Evolutionary conservation across 2,329 filamentous ascomycete genomes (phyloP), one percentile per base, ranked within the genome.

Genomic region (Aspergillus awamori): DNA sequence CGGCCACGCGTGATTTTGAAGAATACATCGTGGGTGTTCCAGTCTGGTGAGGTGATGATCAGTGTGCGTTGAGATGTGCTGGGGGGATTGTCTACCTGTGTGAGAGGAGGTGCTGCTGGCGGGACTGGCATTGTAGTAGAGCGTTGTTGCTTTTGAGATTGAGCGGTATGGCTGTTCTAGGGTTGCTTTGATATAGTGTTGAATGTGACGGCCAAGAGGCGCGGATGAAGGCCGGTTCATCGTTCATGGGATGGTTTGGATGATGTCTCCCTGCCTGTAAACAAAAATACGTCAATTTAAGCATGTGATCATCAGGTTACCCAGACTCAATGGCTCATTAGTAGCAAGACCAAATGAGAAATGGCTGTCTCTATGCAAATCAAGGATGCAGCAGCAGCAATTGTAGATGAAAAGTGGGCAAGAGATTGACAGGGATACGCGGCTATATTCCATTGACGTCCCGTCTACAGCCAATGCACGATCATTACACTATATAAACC

Each of bases 1-100:
- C 66, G 68, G 30, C 71, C 69, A 43, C 70, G 65, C 2, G 72
- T 74, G 59, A 69, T 73, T 64, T 68, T 68, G 58, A 70, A 72
- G 48, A 72, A 70, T 53, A 67, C 65, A 63, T 69, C 61, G 33
- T 69, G 64, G 5, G 63, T 65, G 20, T 72, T 73, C 67, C 67
- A 74, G 22, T 72, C 67, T 70, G 41, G 30, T 58, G 53, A 4
- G 17, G 20, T 20, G 20, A 20, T 20, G 4, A 60, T 70, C 6
- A 70, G 63, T 20, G 59, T 63, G 63, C 22, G 47, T 57, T 55
- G 36, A 61, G 57, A 15, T 8, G 62, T 52, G 63, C 39, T 36
- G 7, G 58, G 62, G 17, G 60, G 13, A 13, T 15, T 67, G 56
- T 58, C 60, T 64, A 67, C 63, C 62, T 57, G 33, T 52, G 56